Conservation (phyloP, 352 stramenopile species). For the Thalassiosira exigua region DNA sequence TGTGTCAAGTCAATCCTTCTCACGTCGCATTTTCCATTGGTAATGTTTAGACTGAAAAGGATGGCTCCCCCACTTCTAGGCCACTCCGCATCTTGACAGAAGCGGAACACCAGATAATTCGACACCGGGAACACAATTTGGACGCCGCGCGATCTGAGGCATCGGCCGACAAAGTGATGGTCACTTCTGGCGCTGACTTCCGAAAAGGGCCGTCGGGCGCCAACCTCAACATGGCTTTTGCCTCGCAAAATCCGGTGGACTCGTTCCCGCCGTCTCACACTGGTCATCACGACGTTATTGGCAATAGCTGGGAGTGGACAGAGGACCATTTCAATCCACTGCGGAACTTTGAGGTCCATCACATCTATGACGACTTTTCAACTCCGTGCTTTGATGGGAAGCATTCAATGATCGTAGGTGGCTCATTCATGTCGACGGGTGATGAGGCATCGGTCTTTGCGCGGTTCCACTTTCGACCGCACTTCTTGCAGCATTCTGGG, state of each 20-base stretch:
- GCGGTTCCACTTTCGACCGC: constrained; percentile 95
- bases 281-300: constrained; percentile 93
- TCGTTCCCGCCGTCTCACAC: constrained; percentile 77
- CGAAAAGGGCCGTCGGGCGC: constrained; percentile 68
- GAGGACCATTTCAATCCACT: constrained; percentile 95
- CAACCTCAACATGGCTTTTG: constrained; percentile 93
- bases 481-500: constrained; percentile 96
- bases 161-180: constrained; percentile 87
- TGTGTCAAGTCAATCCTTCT: neutral
- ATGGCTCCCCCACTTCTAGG: constrained; percentile 73
- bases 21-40: neutral
- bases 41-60: constrained; percentile 71
- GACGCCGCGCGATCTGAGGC: constrained; percentile 59
- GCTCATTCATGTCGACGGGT: constrained; percentile 93
- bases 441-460: constrained; percentile 95
- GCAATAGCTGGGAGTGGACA: constrained; percentile 97
- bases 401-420: constrained; percentile 95
- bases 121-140: constrained; percentile 69
- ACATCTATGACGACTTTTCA: constrained; percentile 97
- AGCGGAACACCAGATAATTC: constrained; percentile 91
- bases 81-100: constrained; percentile 92
- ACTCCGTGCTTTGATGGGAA: constrained; percentile 97
- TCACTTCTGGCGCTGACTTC: constrained; percentile 73
- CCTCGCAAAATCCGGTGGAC: constrained; percentile 91
- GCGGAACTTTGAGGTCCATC: constrained; percentile 88